Evolutionary conservation across 495 filamentous ascomycete genomes (phyloP).

Genomic region (Oleoguttula mirabilis): DNA sequence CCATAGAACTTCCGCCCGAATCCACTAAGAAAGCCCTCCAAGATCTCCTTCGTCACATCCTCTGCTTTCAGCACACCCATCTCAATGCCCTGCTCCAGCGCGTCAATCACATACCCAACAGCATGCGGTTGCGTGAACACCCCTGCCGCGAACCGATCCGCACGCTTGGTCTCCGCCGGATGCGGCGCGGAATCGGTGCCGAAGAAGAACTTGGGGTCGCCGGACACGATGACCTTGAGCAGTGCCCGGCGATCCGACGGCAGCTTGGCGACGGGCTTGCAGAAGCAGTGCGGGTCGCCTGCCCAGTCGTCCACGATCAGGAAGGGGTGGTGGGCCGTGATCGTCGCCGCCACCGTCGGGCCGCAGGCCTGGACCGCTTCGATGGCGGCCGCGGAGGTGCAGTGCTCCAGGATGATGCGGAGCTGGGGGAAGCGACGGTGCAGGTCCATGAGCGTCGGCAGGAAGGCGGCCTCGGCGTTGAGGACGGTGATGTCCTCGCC

Average conservation of each 20-base stretch:
- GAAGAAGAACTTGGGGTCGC: constrained; percentile 78
- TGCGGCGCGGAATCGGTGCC: constrained; percentile 66
- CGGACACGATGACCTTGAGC: constrained; percentile 51
- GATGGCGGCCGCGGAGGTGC: constrained; percentile 71
- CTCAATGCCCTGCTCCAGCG: constrained; percentile 57
- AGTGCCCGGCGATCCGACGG: constrained; percentile 66
- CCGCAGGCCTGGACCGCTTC: constrained; percentile 65
- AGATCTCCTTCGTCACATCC: constrained; percentile 55
- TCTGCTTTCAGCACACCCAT: constrained; percentile 52
- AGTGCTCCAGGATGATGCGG: constrained; percentile 71
- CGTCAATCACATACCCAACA: constrained; percentile 60
- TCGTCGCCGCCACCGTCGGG: constrained; percentile 58
- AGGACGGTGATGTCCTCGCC: constrained; percentile 48
- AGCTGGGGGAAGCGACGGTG: constrained; percentile 66
- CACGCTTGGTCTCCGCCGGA: constrained; percentile 58
- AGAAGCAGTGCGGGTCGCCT: constrained; percentile 69
- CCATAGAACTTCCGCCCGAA: constrained; percentile 69
- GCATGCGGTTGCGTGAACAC: constrained; percentile 86
- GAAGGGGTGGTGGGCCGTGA: constrained; percentile 71
- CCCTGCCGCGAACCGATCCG: constrained; percentile 58
- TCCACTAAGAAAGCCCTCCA: constrained; percentile 63
- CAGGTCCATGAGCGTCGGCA: constrained; percentile 61
- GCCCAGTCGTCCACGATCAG: constrained; percentile 66
- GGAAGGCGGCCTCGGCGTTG: constrained; percentile 69
- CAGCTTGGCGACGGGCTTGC: constrained; percentile 52